Evolutionary conservation across 768 basidiomycete genomes (phyloP).

Genomic region (Leccinum boreale): DNA sequence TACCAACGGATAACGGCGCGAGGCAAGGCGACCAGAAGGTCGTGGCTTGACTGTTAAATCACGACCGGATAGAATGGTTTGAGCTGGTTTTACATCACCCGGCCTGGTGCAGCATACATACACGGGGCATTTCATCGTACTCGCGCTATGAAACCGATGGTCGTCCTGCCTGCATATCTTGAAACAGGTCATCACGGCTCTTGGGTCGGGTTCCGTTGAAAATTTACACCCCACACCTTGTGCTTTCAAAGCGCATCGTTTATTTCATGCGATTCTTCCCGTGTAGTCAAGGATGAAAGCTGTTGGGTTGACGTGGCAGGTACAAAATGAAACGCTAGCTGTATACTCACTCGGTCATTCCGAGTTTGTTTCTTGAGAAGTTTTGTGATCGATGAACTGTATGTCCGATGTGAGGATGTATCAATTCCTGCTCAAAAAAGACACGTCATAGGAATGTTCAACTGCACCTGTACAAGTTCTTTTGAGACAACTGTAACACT

Average conservation of each 20-base stretch:
- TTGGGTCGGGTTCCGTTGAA: neutral
- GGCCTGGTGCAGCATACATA: neutral
- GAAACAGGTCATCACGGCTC: neutral
- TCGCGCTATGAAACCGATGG: neutral
- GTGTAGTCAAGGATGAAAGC: neutral
- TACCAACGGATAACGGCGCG: neutral
- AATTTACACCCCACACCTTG: neutral
- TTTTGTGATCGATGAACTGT: neutral
- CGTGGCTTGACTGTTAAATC: neutral
- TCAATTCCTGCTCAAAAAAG: neutral
- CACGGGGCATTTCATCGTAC: neutral
- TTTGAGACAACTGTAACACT: too few species aligned
- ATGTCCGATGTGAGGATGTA: neutral
- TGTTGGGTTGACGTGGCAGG: neutral
- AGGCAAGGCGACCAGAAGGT: neutral
- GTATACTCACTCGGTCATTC: neutral
- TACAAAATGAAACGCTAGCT: neutral
- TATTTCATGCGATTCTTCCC: neutral
- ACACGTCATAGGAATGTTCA: neutral
- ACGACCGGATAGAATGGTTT: neutral
- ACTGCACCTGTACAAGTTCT: neutral
- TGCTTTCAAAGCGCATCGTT: neutral
- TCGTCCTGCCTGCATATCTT: neutral
- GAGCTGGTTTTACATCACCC: neutral
- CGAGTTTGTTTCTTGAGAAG: neutral